phyloP scores from a whole-genome alignment of 2,329 filamentous ascomycete genomes.

The Magnaporthiopsis poae region DNA sequence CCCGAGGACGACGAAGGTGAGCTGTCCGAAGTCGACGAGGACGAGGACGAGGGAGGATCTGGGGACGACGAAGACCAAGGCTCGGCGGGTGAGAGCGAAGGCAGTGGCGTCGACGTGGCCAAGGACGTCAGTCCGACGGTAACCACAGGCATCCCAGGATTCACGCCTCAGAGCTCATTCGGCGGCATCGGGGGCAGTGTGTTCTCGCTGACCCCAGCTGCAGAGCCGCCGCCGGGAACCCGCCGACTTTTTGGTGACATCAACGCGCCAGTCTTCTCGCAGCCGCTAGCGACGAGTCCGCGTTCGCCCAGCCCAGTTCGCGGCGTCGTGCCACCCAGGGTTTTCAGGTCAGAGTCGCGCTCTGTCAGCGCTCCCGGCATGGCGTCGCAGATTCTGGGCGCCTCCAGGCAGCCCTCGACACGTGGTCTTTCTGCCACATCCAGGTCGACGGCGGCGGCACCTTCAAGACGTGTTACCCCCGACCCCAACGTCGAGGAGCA shows the following conservation, averaged over 20 bases:
- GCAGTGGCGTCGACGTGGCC: constrained; percentile 55
- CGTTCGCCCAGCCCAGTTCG: constrained; percentile 63
- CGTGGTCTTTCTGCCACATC: constrained; percentile 12
- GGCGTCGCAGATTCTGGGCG: constrained; percentile 43
- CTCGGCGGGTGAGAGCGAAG: constrained; percentile 39
- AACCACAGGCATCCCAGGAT: constrained; percentile 28
- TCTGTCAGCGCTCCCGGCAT: constrained; percentile 53
- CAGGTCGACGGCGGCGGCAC: constrained; percentile 30
- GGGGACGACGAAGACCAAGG: constrained; percentile 36
- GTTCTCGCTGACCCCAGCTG: constrained; percentile 37
- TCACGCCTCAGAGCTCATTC: constrained; percentile 52
- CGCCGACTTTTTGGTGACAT: constrained; percentile 44
- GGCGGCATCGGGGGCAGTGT: constrained; percentile 35
- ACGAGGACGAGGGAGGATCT: constrained; percentile 11
- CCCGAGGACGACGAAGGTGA: constrained; percentile 31
- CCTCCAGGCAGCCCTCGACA: constrained; percentile 18
- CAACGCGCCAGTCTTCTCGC: constrained; percentile 44
- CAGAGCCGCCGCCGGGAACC: constrained; percentile 15
- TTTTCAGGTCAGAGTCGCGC: constrained; percentile 40
- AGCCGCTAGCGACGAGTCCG: constrained; percentile 46
- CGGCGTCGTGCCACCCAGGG: constrained; percentile 41
- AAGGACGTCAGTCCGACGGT: constrained; percentile 50
- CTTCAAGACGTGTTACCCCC: constrained; percentile 25
- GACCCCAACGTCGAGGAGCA: constrained; percentile 42
- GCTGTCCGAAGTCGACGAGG: constrained; percentile 25